Base-by-base conservation (phyloP, 129 eudicot genomes). In the Kitagawia praeruptora region DNA sequence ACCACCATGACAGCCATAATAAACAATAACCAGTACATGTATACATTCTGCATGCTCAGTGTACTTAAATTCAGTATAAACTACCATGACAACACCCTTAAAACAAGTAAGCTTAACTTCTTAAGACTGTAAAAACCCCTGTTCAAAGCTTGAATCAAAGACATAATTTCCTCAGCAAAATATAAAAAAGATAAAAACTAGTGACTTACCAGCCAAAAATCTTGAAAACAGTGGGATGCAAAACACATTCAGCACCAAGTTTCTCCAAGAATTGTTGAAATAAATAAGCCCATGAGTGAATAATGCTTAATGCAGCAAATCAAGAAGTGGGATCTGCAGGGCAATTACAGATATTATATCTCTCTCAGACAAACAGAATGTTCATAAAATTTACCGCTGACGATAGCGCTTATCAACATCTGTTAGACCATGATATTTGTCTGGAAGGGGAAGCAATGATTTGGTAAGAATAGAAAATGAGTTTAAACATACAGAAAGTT, bases 371-470 rank as follows among this genome's bases (percentile, higher is more conserved):
- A 83, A 12, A 40, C 28, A 77, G 28, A 5, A 25, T 49, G 38
- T 61, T 44, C 7, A 2, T 13, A 11, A 23, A 83, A 40, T 88
- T 81, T 66, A 90, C 98, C 99, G 85, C 79, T 95, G 97, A 48
- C 97, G 97, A 75, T 95, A 95, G 14, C 99, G 91, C 82, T 90
- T 92, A 85, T 92, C 99, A 40, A 92, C 88, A 81, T 95, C 99
- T 48, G 93, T 87, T 76, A 95, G 87, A 75, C 99, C 99, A 63
- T 92, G 98, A 88, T 84, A 96, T 80, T 96, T 96, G 83, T 96
- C 99, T 38, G 97, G 99, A 51, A 96, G 78, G 64, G 99, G 98
- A 80, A 96, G 99, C 79, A 96, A 87, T 28, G 99, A 92, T 77
- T 96, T 96, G n/a, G 99, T 92, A 80, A 96, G 99, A 54, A 96